Evolutionary conservation across 495 filamentous ascomycete species (phyloP), one percentile per base, ranked within the genome.

Genomic region (Aspergillus baeticus): DNA sequence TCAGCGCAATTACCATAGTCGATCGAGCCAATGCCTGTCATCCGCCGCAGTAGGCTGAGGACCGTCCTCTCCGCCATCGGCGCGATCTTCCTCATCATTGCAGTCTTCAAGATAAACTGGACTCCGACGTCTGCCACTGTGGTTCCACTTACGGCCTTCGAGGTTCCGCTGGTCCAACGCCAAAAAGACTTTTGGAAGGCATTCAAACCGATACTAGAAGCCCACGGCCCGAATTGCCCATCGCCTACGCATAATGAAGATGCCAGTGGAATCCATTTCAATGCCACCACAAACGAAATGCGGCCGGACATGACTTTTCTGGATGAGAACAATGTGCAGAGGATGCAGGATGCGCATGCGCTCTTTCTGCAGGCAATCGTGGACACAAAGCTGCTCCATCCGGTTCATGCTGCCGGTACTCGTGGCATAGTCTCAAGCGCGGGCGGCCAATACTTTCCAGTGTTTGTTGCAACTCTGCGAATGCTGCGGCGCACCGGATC

Each of bases 401-500:
- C 78, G 0, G 73, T 73, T 2, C 80, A 78, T 62, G 68, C 69
- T 1, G 55, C 67, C 2, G 67, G 71, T 10, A 80, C 81, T n/a
- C 71, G 71, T 23, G 84, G 84, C 1, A 66, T 87, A 22, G 83
- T 85, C 4, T 81, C 79, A 0, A 77, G 75, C 11, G 78, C 78
- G 3, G 75, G 78, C 2, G 70, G 69, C 10, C 61, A 61, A 5
- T 79, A 77, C 55, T 61, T 81, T 6, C 76, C 78, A 0, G 70
- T 77, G 0, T 75, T 80, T 52, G 50, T 87, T 23, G 72, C 78
- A 4, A 74, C 79, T 10, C 54, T 86, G n/a, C 73, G 78, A 10
- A 83, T 85, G 77, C 72, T 86, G 7, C 79, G 84, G 8, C 77
- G 78, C 26, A 71, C 73, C 6, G 83, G 82, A 41, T 84, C 78